Evolutionary conservation across 805 yeast genomes (phyloP).

Genomic region (Candida nitratophila): DNA sequence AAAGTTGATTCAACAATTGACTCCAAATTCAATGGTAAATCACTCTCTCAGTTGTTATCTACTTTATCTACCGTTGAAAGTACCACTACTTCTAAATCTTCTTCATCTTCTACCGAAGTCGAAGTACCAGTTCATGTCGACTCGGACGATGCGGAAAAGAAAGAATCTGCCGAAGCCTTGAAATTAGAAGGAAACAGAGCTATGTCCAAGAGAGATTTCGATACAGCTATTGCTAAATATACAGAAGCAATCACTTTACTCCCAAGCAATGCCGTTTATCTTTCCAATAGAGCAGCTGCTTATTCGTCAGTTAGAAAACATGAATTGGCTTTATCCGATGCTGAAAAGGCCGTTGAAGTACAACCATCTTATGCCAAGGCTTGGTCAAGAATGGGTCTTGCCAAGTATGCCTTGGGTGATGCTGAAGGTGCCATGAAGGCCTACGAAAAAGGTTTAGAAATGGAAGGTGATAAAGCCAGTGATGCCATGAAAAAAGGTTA

Average conservation of each 20-base stretch:
- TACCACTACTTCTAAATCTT: conserved; percentile 9
- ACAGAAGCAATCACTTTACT: conserved; percentile 69
- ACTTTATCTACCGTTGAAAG: conserved; percentile 7
- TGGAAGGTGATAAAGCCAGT: conserved; percentile 78
- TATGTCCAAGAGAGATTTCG: conserved; percentile 71
- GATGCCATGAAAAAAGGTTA: conserved; percentile 91
- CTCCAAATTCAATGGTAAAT: conserved; percentile 38
- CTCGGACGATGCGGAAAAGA: conserved; percentile 43
- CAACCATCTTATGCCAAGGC: conserved; percentile 86
- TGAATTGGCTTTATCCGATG: conserved; percentile 75
- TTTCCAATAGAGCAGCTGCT: conserved; percentile 96
- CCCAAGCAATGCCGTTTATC: conserved; percentile 73
- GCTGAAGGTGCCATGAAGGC: conserved; percentile 86
- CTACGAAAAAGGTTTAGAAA: conserved; percentile 77
- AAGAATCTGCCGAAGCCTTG: conserved; percentile 72
- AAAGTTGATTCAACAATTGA: conserved; percentile 27
- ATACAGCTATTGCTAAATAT: conserved; percentile 67
- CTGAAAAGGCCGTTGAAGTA: conserved; percentile 68
- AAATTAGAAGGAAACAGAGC: conserved; percentile 87
- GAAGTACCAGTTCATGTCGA: conserved; percentile 35
- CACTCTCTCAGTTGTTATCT: conserved; percentile 38
- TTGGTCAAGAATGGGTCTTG: conserved; percentile 90
- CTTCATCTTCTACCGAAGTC: conserved; percentile 11
- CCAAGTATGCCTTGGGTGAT: conserved; percentile 91
- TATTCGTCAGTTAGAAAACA: conserved; percentile 72